These are phyloP conservation scores for Termitomyces sp. DNA, from an alignment of 768 basidiomycete species.

Conservation along the genomic window DNA sequence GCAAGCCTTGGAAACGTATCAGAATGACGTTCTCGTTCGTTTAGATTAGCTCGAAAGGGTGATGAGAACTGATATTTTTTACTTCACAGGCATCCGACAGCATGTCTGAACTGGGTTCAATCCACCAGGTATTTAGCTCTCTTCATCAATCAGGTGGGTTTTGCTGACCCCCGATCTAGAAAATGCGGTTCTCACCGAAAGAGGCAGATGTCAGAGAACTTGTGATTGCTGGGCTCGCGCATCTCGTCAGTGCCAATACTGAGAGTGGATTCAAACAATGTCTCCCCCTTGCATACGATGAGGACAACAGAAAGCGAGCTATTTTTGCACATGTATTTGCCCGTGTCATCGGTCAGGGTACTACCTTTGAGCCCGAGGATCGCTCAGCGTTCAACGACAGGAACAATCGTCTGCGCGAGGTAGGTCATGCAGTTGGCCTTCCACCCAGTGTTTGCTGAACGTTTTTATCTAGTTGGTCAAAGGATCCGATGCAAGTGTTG, in stretches of 20 bases:
- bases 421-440: slow-evolving; percentile 21
- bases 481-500: slow-evolving; percentile 56
- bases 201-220: slow-evolving; percentile 66
- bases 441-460: neutral
- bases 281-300: slow-evolving; percentile 70
- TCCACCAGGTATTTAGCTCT: slow-evolving; percentile 32
- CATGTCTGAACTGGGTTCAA: slow-evolving; percentile 41
- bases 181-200: slow-evolving; percentile 37
- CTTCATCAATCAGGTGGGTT: neutral
- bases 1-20: slow-evolving; percentile 50
- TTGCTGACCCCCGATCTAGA: slow-evolving; percentile 21
- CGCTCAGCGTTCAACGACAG: slow-evolving; percentile 39
- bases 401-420: slow-evolving; percentile 54
- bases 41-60: neutral
- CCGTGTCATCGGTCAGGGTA: slow-evolving; percentile 73
- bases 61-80: slow-evolving; percentile 1
- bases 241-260: slow-evolving; percentile 78
- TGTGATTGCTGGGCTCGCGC: slow-evolving; percentile 74
- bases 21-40: slow-evolving; percentile 40
- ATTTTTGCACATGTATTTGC: slow-evolving; percentile 86
- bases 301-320: slow-evolving; percentile 59
- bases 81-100: slow-evolving; percentile 39
- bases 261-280: slow-evolving; percentile 89
- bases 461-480: slow-evolving; percentile 51
- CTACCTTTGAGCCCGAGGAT: slow-evolving; percentile 64